Evolutionary conservation across 2,329 filamentous ascomycete genomes (phyloP), one percentile per base, ranked within the genome.

Genomic region (Arthrobotrys iridis): DNA sequence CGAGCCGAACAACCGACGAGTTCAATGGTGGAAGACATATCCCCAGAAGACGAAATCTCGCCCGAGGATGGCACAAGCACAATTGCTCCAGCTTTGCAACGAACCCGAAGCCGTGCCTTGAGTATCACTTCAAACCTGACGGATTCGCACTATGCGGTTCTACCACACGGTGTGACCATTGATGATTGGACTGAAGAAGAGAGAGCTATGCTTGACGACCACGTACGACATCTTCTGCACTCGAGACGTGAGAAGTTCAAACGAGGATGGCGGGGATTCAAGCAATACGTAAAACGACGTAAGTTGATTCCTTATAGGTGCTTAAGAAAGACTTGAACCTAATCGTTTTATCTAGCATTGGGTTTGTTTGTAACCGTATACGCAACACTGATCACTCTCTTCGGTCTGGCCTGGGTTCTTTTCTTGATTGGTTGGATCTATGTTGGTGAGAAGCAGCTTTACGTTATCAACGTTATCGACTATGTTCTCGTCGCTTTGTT

Each of bases 361-460:
- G 93, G 93, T 0, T 92, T 95, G 80, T 86, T 93, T 64, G 91
- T 96, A 71, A 95, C 92, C 0, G 83, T 96, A 2, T 96, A 96
- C 81, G 92, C 92, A 6, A 89, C 87, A 0, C 85, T 94, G 18
- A 93, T 96, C 78, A 95, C 92, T 0, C 84, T 93, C 0, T 96
- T 96, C 79, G 92, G 92, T 79, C 85, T 94, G 10, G 91, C 91
- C 0, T 96, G 92, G 93, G 92, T 96, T 0, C 86, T 96, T n/a
- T 95, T 94, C 82, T 84, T 96, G 64, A 96, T 96, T 80, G 91
- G 90, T 52, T 96, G 92, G 92, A 92, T 95, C 80, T 93, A 93
- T 77, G 90, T 94, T 18, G 91, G 91, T 18, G 87, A 88, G 28
- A 85, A 86, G 78, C 90, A 94, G 80, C 83, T 88, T 2, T 94